These are phyloP conservation scores for Mycena maculata DNA, from an alignment of 768 basidiomycete genomes.

Conservation along the genomic window DNA sequence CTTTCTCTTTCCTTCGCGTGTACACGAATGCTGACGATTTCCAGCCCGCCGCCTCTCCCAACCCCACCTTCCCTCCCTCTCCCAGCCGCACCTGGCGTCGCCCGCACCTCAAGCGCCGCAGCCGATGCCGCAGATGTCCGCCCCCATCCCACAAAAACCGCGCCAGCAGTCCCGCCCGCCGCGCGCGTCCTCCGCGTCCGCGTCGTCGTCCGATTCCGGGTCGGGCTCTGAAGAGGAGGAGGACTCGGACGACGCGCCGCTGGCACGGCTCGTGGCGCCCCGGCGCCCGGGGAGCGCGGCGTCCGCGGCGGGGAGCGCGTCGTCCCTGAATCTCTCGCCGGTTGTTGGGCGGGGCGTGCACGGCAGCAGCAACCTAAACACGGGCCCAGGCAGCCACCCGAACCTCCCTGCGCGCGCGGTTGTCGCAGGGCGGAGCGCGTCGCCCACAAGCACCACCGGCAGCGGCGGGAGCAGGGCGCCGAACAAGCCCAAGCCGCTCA, in stretches of 20 bases:
- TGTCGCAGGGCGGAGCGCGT: no score
- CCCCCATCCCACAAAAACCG: no score
- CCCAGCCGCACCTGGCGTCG: no score
- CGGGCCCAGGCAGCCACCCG: constrained; percentile 23
- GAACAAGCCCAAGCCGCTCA: constrained; percentile 56
- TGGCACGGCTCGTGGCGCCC: constrained; percentile 71
- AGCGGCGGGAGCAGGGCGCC: background rate
- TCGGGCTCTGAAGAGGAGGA: constrained; percentile 47
- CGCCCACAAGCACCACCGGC: background rate
- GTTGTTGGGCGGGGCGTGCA: no score
- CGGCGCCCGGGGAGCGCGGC: constrained; percentile 74
- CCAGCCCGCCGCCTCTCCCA: constrained; percentile 18
- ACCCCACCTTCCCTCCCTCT: background rate
- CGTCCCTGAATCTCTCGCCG: background rate
- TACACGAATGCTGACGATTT: background rate
- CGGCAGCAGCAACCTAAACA: constrained; percentile 4
- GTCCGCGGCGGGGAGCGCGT: constrained; percentile 48
- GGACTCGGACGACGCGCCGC: constrained; percentile 71
- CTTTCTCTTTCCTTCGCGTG: background rate
- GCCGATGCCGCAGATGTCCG: no score
- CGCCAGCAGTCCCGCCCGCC: background rate
- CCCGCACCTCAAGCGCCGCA: no score
- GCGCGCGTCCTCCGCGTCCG: no score
- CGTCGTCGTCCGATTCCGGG: constrained; percentile 33
- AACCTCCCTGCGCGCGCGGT: constrained; percentile 7